These are phyloP conservation scores for Brettanomyces custersianus DNA, from an alignment of 805 yeast genomes.

Conservation along the genomic window DNA sequence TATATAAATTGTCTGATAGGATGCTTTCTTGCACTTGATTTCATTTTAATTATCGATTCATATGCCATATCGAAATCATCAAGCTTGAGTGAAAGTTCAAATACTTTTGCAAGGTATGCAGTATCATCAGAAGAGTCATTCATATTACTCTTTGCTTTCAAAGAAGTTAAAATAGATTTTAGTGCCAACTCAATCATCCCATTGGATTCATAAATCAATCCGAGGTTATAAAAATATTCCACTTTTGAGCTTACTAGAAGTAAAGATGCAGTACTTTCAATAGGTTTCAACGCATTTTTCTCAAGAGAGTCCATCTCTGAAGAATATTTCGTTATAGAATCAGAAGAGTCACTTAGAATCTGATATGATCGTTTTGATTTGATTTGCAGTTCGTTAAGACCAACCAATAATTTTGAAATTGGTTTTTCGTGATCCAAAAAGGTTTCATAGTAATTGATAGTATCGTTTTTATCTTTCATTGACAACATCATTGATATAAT, in stretches of 20 bases:
- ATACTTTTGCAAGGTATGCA: constrained; percentile 17
- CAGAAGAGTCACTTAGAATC: constrained; percentile 21
- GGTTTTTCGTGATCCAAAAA: constrained; percentile 8
- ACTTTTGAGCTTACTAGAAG: constrained; percentile 24
- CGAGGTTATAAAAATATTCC: constrained; percentile 29
- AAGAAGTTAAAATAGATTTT: constrained; percentile 22
- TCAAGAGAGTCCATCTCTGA: constrained; percentile 10
- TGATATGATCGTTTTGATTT: constrained; percentile 20
- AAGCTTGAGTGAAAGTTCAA: constrained; percentile 23
- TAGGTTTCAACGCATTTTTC: constrained; percentile 6
- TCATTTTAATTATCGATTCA: constrained; percentile 20
- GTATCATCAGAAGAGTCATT: constrained; percentile 15
- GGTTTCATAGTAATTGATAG: background rate
- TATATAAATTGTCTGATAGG: constrained; percentile 28
- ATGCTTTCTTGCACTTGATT: constrained; percentile 12
- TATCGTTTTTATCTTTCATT: background rate
- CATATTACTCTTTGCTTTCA: constrained; percentile 13
- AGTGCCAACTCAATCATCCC: constrained; percentile 26
- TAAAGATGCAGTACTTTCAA: constrained; percentile 7
- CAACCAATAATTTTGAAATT: constrained; percentile 18
- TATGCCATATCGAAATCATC: constrained; percentile 23
- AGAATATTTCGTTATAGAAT: constrained; percentile 19
- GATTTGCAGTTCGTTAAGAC: constrained; percentile 19
- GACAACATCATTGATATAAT: constrained; percentile 15
- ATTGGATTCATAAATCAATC: constrained; percentile 27